These are phyloP conservation scores for Cyclocybe cylindracea DNA, from an alignment of 768 basidiomycete genomes.

Conservation along the genomic window DNA sequence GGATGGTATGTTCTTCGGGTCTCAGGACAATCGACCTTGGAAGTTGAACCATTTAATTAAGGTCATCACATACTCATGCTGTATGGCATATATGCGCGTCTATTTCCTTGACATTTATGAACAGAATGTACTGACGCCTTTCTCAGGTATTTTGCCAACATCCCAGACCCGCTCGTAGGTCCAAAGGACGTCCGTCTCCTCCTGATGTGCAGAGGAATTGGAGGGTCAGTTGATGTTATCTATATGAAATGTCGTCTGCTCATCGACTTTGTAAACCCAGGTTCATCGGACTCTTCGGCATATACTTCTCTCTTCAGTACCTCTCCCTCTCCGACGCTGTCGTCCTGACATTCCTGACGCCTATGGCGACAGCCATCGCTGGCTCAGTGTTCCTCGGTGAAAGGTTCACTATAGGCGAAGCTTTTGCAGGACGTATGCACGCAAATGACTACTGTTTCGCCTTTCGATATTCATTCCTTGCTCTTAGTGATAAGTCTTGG, in stretches of 20 bases:
- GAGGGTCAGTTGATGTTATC: conserved; percentile 43
- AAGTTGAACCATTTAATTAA: background rate
- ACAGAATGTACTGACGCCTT: conserved; percentile 27
- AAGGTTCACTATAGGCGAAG: conserved; percentile 50
- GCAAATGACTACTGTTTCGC: background rate
- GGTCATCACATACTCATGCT: conserved; percentile 37
- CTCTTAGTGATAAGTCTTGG: conserved; percentile 57
- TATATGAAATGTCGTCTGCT: background rate
- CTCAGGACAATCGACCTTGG: background rate
- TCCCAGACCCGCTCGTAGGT: conserved; percentile 59
- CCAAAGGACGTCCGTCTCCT: conserved; percentile 67
- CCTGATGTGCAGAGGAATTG: conserved; percentile 57
- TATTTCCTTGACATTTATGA: conserved; percentile 40
- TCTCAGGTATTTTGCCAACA: conserved; percentile 7
- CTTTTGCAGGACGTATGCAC: conserved; percentile 43
- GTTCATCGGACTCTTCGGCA: conserved; percentile 68
- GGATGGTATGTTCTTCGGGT: conserved; percentile 38
- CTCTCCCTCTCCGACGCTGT: conserved; percentile 78
- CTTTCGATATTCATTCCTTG: background rate
- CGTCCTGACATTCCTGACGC: conserved; percentile 73
- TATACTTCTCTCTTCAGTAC: conserved; percentile 70
- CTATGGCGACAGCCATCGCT: conserved; percentile 60
- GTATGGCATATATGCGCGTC: conserved; percentile 48
- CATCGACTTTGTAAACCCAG: conserved; percentile 29
- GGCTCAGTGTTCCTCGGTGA: conserved; percentile 67